These are phyloP conservation scores for Allium sativum DNA, from an alignment of 106 monocot genomes.

Conservation along the genomic window DNA sequence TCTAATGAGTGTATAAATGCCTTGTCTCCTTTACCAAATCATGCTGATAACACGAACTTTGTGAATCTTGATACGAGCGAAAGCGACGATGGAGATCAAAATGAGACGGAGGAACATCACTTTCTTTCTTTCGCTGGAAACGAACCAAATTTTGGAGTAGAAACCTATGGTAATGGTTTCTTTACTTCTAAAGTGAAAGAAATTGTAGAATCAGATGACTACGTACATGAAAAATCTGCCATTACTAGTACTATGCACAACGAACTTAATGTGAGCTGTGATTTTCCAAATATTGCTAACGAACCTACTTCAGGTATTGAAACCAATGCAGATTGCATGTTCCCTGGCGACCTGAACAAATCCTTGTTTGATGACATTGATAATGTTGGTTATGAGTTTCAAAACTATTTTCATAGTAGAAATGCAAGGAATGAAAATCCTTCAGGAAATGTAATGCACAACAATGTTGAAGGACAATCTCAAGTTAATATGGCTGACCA, in stretches of 20 bases:
- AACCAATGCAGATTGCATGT: slow-evolving; percentile 14
- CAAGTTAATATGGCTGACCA: slow-evolving; percentile 7
- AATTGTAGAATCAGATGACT: slow-evolving; percentile 11
- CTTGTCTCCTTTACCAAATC: slow-evolving; percentile 10
- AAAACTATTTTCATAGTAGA: slow-evolving; percentile 18
- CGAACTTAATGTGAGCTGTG: slow-evolving; percentile 16
- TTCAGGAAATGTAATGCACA: not conserved
- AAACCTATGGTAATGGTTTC: slow-evolving; percentile 8
- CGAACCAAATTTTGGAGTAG: slow-evolving; percentile 12
- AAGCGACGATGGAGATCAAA: slow-evolving; percentile 13
- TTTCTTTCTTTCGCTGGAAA: slow-evolving; percentile 11
- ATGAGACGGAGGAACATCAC: slow-evolving; percentile 15
- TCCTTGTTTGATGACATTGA: slow-evolving; percentile 25
- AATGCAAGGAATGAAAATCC: not conserved
- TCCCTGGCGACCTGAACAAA: slow-evolving; percentile 21
- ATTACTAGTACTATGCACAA: slow-evolving; percentile 3
- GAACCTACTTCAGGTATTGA: slow-evolving; percentile 12
- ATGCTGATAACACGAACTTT: slow-evolving; percentile 6
- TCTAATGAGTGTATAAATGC: slow-evolving; percentile 13
- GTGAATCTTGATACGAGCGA: slow-evolving; percentile 6
- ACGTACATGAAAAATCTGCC: slow-evolving; percentile 11
- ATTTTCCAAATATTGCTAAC: slow-evolving; percentile 11
- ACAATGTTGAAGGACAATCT: not conserved
- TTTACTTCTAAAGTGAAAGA: slow-evolving; percentile 12
- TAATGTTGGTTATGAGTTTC: slow-evolving; percentile 21